A percentile compares a stretch with the other conserved stretches of the same genome.
Conservation (phyloP, 768 basidiomycete species). For the Grammothele lineata region DNA sequence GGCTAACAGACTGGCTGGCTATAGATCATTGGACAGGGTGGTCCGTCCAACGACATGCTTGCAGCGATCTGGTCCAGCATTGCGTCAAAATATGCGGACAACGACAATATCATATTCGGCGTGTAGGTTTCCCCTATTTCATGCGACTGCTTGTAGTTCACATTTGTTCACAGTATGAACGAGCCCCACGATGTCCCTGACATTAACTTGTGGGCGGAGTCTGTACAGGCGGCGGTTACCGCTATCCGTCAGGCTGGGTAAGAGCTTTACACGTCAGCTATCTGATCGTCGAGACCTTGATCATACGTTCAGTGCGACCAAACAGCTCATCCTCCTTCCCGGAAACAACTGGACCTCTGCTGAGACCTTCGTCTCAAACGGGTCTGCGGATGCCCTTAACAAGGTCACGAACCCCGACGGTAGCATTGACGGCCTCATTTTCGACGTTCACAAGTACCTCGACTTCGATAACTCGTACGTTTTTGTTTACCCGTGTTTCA, state of each 20-base stretch:
- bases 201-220: constrained; percentile 30
- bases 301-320: constrained; percentile 21
- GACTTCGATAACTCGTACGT: constrained; percentile 39
- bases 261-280: not conserved
- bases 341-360: constrained; percentile 37
- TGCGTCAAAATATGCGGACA: constrained; percentile 33
- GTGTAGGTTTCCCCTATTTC: constrained; percentile 2
- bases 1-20: too few species aligned
- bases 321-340: constrained; percentile 39
- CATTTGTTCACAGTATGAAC: constrained; percentile 32
- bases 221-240: constrained; percentile 37
- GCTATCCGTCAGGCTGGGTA: constrained; percentile 38
- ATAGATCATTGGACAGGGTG: constrained; percentile 35
- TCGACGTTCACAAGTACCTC: constrained; percentile 46
- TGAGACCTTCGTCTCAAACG: constrained; percentile 29
- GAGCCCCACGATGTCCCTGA: constrained; percentile 43
- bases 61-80: constrained; percentile 38
- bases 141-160: constrained; percentile 20
- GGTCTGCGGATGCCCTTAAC: constrained; percentile 34
- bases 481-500: constrained; percentile 12
- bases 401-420: constrained; percentile 39
- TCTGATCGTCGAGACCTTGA: not conserved
- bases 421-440: constrained; percentile 33
- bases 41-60: constrained; percentile 37
- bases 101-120: constrained; percentile 33